Base-by-base conservation (phyloP, 169 alveolate species). In the Plasmodium gonderi region DNA sequence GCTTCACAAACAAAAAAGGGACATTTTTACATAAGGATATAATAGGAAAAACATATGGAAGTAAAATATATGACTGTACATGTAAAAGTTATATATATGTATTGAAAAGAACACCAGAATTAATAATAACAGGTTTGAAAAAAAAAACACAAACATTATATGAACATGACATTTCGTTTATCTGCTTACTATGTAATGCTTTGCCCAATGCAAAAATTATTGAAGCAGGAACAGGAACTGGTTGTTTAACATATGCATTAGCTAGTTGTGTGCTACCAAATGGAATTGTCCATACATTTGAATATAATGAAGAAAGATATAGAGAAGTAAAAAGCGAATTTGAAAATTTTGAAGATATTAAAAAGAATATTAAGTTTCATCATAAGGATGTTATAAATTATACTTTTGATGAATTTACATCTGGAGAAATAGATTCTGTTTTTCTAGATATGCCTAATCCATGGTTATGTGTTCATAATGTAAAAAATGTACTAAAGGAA, bases 171-270 rank as follows among this genome's bases (percentile, higher is more conserved):
- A 97, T 97, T 80, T 96, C 99, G 23, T 95, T 97, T 91, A 96
- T 97, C 17, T 92, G 96, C 78, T 91, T 97, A 47, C 92, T 97
- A 42, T 91, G 97, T 92, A 97, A 97, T 91, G 94, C 96, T 31
- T 91, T 96, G n/a, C 99, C 98, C 40, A 97, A 98, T 49, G 96
- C 96, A 31, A 95, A 95, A 49, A 97, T 97, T 40, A 91, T 97
- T 65, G 99, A 97, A 90, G 97, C 98, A 68, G 99, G 97, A 4
- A 97, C 99, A 14, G 99, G 99, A 9, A 96, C 98, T 36, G 99
- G 98, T 3, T 96, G 98, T 40, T 91, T 97, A n/a, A 97, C 98
- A 51, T 96, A 95, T 29, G 95, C 97, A 36, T 78, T 97, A 79
- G 97, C 98, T 1, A 91, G 96, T 68, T 87, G 97, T n/a, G 96